Evolutionary conservation across 768 basidiomycete species (phyloP).

Genomic region (Psilocybe sp.): DNA sequence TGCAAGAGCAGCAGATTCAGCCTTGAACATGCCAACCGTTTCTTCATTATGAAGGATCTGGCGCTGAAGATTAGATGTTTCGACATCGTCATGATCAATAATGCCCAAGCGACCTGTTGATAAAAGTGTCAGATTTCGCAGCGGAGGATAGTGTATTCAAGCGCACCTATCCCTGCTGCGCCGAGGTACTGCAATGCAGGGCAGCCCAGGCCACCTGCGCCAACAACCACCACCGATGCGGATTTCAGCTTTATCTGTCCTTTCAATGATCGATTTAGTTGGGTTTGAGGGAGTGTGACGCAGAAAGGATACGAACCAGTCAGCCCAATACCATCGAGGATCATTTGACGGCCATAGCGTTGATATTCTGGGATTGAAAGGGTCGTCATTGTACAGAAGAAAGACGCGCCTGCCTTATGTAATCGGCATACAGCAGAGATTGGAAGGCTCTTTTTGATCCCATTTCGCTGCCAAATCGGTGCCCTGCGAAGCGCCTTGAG

Average conservation of each 20-base stretch:
- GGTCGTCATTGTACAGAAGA: constrained; percentile 15
- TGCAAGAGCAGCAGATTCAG: constrained; percentile 73
- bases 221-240: constrained; percentile 82
- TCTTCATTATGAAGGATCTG: constrained; percentile 86
- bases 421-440: background rate
- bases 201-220: constrained; percentile 95
- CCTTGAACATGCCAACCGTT: constrained; percentile 76
- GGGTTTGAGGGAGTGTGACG: background rate
- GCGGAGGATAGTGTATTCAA: background rate
- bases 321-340: constrained; percentile 84
- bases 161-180: constrained; percentile 85
- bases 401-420: no score
- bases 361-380: constrained; percentile 67
- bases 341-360: constrained; percentile 97
- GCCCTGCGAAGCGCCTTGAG: no score
- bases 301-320: constrained; percentile 48
- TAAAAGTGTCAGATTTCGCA: constrained; percentile 3
- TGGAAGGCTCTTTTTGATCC: background rate
- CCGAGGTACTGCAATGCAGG: constrained; percentile 93
- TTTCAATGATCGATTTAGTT: constrained; percentile 25
- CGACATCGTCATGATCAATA: constrained; percentile 85
- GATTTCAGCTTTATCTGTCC: constrained; percentile 81
- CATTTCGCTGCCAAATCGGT: background rate
- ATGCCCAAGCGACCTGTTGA: constrained; percentile 77
- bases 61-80: constrained; percentile 86